phyloP scores from a whole-genome alignment of 345 rosid genomes.

The Bruguiera parviflora region DNA sequence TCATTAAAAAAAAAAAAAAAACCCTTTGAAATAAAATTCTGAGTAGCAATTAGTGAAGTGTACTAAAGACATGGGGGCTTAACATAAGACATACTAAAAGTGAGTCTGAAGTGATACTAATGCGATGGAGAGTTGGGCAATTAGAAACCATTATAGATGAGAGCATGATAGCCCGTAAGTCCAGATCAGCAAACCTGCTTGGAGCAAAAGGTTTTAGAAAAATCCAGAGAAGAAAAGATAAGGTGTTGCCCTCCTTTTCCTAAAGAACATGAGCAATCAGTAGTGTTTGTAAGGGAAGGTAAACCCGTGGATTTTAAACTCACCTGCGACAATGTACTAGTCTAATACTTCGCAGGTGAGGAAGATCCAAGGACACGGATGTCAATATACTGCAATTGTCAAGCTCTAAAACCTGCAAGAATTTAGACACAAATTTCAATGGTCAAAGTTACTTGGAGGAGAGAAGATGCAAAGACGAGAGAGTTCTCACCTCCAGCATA shows the following conservation, averaged over 20 bases:
- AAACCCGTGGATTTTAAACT: slow-evolving; percentile 16
- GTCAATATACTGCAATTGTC: slow-evolving; percentile 85
- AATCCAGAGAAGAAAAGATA: not conserved
- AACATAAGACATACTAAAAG: slow-evolving; percentile 56
- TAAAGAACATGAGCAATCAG: not conserved
- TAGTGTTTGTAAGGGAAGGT: not conserved
- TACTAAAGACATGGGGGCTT: slow-evolving; percentile 4
- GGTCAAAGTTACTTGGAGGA: slow-evolving; percentile 1
- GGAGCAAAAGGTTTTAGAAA: not conserved
- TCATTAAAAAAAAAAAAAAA: not conserved
- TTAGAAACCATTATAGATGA: slow-evolving; percentile 83
- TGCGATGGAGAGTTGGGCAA: slow-evolving; percentile 72
- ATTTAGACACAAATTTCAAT: slow-evolving; percentile 3
- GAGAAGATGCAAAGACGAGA: slow-evolving; percentile 10
- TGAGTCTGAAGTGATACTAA: slow-evolving; percentile 70
- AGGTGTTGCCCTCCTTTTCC: not conserved
- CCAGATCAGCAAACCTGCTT: slow-evolving; percentile 76
- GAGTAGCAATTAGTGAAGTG: slow-evolving; percentile 1
- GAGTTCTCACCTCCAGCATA: slow-evolving; percentile 64
- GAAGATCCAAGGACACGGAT: slow-evolving; percentile 82
- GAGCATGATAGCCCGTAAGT: slow-evolving; percentile 60
- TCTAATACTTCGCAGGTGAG: slow-evolving; percentile 68
- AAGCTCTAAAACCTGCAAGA: slow-evolving; percentile 85
- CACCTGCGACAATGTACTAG: slow-evolving; percentile 49
- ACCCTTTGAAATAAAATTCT: slow-evolving; percentile 10